Evolutionary conservation across 108 stramenopile genomes (phyloP), one percentile per base, ranked within the genome.

Genomic region (Licmophora abbreviata): DNA sequence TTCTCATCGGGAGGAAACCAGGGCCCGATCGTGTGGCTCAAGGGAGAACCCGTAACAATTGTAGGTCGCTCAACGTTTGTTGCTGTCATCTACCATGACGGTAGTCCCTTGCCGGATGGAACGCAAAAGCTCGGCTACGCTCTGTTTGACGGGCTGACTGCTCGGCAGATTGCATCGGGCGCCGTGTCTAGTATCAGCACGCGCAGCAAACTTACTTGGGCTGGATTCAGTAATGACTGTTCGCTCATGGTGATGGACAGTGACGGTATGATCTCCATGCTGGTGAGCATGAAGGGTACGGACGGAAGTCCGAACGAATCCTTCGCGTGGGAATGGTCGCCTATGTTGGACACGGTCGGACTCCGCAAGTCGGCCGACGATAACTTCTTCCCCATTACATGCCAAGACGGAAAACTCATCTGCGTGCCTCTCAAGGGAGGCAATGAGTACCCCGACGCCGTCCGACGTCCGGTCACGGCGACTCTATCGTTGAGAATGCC

Each of bases 231-330:
- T 46, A 79, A 78, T 47, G 79, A 77, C 7, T 64, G 55, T 29
- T 71, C 83, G 8, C 65, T 88, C 3, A 55, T 71, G 56, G 76
- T 77, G 0, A 81, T 85, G 79, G 90, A 87, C 32, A 62, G 59
- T 1, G 81, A 83, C 27, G 90, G 90, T 31, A 83, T 85, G 79
- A 32, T 85, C 26, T 83, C 81, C 23, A 85, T 90, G 88, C 71
- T 84, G 23, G 63, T 71, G 20, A 40, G 38, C 12, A 27, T 44
- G 2, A 18, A 14, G 20, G 24, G 29, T 35, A 24, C n/a, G n/a
- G 40, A 43, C 43, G 18, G 8, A 18, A 28, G 24, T 4, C 24
- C 68, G 10, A 31, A 31, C 9, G 25, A 34, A 15, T 53, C 29
- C 15, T 26, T 8, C 15, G 22, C 12, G 20, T 81, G 81, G 61